These are phyloP conservation scores for Bretziella fagacearum DNA, from an alignment of 2,329 filamentous ascomycete species.

Conservation along the genomic window DNA sequence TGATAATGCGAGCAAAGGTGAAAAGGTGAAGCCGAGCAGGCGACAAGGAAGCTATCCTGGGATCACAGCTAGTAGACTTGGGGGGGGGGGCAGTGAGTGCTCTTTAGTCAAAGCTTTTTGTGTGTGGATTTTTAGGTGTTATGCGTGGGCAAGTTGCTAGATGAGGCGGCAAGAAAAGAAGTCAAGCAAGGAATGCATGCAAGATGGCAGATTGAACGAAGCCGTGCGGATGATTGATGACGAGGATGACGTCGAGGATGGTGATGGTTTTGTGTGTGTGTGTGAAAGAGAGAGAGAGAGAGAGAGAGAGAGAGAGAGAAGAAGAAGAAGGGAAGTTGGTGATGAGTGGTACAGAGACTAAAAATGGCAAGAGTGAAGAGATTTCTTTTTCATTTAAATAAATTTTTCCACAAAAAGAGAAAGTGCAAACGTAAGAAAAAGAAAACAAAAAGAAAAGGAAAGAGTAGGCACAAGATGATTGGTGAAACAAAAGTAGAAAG, in stretches of 20 bases:
- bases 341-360: too few species aligned
- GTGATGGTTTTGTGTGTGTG: too few species aligned
- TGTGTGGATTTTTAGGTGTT: background rate
- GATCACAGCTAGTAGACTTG: background rate
- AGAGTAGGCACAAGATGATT: background rate
- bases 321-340: too few species aligned
- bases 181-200: background rate
- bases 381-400: too few species aligned
- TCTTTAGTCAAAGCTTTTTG: background rate
- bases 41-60: background rate
- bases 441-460: background rate
- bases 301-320: too few species aligned
- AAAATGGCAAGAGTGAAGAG: too few species aligned
- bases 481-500: background rate
- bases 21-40: background rate
- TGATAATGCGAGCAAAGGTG: background rate
- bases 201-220: background rate
- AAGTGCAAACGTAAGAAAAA: background rate
- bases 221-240: background rate
- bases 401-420: background rate
- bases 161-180: background rate
- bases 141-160: background rate
- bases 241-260: background rate
- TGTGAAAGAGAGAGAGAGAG: too few species aligned
- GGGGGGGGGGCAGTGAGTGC: background rate